Conservation (phyloP, 2,329 filamentous ascomycete genomes). For the Pseudocercospora ulei region DNA sequence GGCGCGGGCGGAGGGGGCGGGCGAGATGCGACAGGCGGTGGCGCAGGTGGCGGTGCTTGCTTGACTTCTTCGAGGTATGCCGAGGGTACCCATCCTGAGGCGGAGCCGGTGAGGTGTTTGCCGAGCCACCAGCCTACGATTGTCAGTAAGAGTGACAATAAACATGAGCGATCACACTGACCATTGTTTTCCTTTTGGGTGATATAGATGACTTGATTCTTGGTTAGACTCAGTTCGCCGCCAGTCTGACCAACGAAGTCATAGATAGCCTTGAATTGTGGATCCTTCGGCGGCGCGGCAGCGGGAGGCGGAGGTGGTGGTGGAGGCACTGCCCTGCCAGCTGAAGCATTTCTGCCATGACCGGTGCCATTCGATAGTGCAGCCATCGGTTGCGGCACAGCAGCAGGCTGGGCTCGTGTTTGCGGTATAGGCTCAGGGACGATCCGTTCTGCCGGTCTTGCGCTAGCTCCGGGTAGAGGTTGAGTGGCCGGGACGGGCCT, state of each 20-base stretch:
- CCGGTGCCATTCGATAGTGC: constrained; percentile 41
- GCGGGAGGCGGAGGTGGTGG: constrained; percentile 58
- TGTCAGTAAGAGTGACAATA: constrained; percentile 19
- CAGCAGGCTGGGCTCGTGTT: constrained; percentile 30
- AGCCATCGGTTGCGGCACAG: constrained; percentile 39
- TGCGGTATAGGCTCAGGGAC: constrained; percentile 23
- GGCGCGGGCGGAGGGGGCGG: constrained; percentile 55
- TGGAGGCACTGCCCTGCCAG: constrained; percentile 40
- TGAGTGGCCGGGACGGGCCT: constrained; percentile 43
- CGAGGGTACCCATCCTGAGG: constrained; percentile 88
- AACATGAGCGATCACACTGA: constrained; percentile 42
- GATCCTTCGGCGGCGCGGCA: constrained; percentile 53
- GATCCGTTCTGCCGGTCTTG: constrained; percentile 25
- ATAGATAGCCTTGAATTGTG: constrained; percentile 81
- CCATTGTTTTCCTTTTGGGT: constrained; percentile 93
- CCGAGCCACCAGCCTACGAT: constrained; percentile 86
- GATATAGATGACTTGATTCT: constrained; percentile 75
- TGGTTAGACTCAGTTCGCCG: constrained; percentile 72
- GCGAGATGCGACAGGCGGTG: constrained; percentile 43
- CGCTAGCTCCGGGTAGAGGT: constrained; percentile 30
- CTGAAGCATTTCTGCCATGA: constrained; percentile 37
- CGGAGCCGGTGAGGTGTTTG: constrained; percentile 56
- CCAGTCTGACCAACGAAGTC: constrained; percentile 77
- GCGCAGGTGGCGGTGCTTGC: constrained; percentile 42
- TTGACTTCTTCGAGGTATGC: constrained; percentile 84